Evolutionary conservation across 345 rosid genomes (phyloP).

Genomic region (Hibiscus mutabilis): DNA sequence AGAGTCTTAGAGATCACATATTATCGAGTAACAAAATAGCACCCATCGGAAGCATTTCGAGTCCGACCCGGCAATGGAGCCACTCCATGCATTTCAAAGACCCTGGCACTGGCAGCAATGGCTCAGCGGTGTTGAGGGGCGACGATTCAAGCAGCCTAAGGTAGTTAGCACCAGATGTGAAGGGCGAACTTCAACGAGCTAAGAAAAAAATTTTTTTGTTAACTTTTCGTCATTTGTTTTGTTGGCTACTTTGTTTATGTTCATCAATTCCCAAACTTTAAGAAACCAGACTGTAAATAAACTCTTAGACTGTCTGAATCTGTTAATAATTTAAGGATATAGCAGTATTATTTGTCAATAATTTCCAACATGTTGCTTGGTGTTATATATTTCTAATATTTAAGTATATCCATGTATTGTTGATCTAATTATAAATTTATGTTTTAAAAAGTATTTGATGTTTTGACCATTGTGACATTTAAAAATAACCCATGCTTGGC

Average conservation of each 20-base stretch:
- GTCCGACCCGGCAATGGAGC: conserved; percentile 31
- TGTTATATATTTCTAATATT: too few species aligned
- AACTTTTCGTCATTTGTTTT: neutral
- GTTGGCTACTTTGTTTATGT: neutral
- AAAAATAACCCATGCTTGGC: too few species aligned
- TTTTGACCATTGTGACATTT: too few species aligned
- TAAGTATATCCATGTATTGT: neutral
- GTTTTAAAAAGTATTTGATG: too few species aligned
- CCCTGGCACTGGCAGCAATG: conserved; percentile 6
- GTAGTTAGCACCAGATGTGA: conserved; percentile 13
- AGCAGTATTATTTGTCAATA: neutral
- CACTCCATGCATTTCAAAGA: conserved; percentile 25
- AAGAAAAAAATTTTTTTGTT: neutral
- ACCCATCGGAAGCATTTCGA: conserved; percentile 19
- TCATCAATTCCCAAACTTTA: conserved; percentile 4
- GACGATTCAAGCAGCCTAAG: conserved; percentile 13
- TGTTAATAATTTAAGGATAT: neutral
- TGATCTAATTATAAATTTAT: too few species aligned
- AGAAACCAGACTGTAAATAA: conserved; percentile 28
- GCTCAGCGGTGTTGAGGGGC: conserved; percentile 12
- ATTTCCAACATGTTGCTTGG: neutral
- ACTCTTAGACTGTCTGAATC: conserved; percentile 1
- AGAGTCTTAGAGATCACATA: conserved; percentile 53
- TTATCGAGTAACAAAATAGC: conserved; percentile 30
- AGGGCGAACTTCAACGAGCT: conserved; percentile 22